Conservation (phyloP, 495 filamentous ascomycete genomes). For the Aspergillus ostianus region DNA sequence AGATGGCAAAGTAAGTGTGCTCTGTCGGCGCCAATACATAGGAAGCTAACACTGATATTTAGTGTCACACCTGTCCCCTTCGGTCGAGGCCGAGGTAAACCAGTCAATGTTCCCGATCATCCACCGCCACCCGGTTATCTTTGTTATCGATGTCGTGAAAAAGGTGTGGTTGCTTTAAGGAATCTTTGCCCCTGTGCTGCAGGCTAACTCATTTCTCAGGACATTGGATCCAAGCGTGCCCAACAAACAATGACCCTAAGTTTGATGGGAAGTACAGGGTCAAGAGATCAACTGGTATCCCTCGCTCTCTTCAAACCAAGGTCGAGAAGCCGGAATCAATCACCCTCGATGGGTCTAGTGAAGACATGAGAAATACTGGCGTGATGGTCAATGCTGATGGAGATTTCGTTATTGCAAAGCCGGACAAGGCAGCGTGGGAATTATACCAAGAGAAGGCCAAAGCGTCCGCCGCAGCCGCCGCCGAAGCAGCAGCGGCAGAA, state of each 20-base stretch:
- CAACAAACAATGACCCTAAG: constrained; percentile 94
- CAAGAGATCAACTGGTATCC: constrained; percentile 94
- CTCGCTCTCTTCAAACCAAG: constrained; percentile 85
- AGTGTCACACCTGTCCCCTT: constrained; percentile 66
- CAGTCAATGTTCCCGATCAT: constrained; percentile 79
- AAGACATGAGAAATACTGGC: constrained; percentile 76
- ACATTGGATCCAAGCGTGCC: constrained; percentile 96
- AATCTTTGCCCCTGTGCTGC: constrained; percentile 4
- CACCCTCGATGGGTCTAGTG: constrained; percentile 67
- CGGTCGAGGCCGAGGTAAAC: constrained; percentile 55
- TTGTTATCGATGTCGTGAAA: constrained; percentile 96
- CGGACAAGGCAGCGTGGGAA: constrained; percentile 94
- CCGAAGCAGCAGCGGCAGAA: constrained; percentile 64
- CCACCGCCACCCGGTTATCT: constrained; percentile 90
- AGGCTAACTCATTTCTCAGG: constrained; percentile 38
- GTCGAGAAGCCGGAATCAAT: constrained; percentile 84
- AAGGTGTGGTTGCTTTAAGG: constrained; percentile 50
- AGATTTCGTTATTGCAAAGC: constrained; percentile 91
- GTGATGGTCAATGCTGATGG: constrained; percentile 98
- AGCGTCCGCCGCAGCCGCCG: constrained; percentile 74
- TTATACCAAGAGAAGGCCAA: constrained; percentile 91
- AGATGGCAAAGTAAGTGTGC: constrained; percentile 81
- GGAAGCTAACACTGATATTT: constrained; percentile 5
- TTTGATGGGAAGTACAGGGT: constrained; percentile 88
- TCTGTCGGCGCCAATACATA: neutral